Evolutionary conservation across 768 basidiomycete genomes (phyloP).

Genomic region (Auricularia cornea): DNA sequence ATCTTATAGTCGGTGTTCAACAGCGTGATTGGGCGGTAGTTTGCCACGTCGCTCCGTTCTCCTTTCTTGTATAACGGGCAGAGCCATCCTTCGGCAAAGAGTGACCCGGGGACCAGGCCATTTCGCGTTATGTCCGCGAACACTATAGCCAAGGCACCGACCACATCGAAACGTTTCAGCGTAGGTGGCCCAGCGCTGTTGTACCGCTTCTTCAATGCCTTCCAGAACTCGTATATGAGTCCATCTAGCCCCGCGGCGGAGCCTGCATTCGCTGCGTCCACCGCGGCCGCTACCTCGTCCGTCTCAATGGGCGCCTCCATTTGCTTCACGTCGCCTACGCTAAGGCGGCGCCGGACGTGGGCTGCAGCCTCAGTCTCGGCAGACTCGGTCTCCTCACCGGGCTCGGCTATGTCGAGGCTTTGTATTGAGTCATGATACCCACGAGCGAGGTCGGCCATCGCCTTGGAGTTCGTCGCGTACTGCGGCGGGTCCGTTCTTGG

Average conservation of each 20-base stretch:
- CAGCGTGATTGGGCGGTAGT: constrained; percentile 16
- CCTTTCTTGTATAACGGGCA: constrained; percentile 15
- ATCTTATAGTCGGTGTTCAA: constrained; percentile 18
- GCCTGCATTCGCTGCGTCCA: no score
- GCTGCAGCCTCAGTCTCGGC: no score
- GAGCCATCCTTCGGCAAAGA: constrained; percentile 13
- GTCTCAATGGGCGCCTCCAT: no score
- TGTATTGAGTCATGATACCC: no score
- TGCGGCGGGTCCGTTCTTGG: no score
- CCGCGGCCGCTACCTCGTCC: no score
- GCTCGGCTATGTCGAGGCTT: no score
- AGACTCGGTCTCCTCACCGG: no score
- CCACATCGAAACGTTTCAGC: neutral
- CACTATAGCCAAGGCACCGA: neutral
- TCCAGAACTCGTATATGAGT: neutral
- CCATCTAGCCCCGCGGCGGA: neutral
- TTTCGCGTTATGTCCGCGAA: neutral
- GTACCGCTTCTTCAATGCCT: neutral
- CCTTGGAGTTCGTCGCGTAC: no score
- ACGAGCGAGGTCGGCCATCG: no score
- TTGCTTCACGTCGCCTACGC: no score
- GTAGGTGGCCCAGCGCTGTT: neutral
- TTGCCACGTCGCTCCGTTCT: constrained; percentile 5
- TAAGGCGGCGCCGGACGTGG: no score
- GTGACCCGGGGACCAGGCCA: neutral